phyloP scores from a whole-genome alignment of 345 rosid genomes.

The Pelargonium nanum region DNA sequence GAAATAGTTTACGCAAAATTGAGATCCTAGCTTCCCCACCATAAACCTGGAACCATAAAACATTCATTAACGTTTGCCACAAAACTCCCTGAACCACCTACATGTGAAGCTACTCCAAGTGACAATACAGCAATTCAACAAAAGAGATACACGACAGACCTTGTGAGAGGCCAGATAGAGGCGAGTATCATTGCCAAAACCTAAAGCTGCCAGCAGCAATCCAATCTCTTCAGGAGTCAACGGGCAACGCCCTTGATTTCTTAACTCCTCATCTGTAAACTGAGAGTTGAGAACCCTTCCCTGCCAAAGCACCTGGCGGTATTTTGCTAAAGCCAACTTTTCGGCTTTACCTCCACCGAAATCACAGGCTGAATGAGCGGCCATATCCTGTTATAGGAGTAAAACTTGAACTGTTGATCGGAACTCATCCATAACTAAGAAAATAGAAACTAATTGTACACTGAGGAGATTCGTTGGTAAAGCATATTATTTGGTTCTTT shows the following conservation, averaged over 20 bases:
- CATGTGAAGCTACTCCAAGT: no score
- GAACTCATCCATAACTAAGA: no score
- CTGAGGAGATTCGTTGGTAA: neutral
- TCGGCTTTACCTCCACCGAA: constrained; percentile 98
- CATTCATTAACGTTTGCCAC: neutral
- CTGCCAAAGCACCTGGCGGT: constrained; percentile 86
- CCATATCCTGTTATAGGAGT: constrained; percentile 61
- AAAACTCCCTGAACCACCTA: no score
- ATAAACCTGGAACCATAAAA: constrained; percentile 42
- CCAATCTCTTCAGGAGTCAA: constrained; percentile 97
- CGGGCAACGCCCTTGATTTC: constrained; percentile 92
- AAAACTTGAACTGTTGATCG: no score
- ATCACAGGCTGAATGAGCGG: constrained; percentile 95
- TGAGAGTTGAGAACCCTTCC: constrained; percentile 88
- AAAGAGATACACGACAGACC: constrained; percentile 25
- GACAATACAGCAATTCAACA: no score
- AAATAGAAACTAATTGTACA: no score
- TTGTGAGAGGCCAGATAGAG: constrained; percentile 93
- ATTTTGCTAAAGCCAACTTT: constrained; percentile 72
- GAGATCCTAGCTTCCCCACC: constrained; percentile 91
- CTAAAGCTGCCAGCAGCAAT: constrained; percentile 70
- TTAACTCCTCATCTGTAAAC: constrained; percentile 67
- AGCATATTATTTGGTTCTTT: neutral
- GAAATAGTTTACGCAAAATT: constrained; percentile 57
- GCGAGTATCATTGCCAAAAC: constrained; percentile 72